Evolutionary conservation across 805 yeast genomes (phyloP), one percentile per base, ranked within the genome.

Genomic region (Suhomyces pyralidae): DNA sequence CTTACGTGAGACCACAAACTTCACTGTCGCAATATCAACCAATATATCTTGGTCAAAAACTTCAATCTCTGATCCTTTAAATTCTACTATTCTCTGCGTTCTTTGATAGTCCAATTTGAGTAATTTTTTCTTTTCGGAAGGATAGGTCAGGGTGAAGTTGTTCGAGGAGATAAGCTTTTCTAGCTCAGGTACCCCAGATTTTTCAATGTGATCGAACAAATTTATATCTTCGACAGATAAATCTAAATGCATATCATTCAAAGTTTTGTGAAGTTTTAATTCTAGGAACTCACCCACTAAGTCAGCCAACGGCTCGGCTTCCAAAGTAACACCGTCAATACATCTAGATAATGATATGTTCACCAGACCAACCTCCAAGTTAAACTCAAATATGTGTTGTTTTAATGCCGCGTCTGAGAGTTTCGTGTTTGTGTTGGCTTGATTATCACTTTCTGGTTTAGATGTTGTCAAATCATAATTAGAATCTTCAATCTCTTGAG

Each of bases 21-120:
- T 82, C 50, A 94, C 81, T 12, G 96, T 90, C 0, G 97, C 90
- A 69, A 94, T 78, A 43, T 83, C 78, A 48, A 94, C 71, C 7
- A 81, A 76, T 5, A 92, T 80, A 57, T 81, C 84, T 66, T 90
- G 97, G 61, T 92, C 97, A 65, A 79, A 85, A 0, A 86, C 84
- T 55, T 83, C 90, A 48, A 86, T 83, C 14, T 74, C 78, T 34
- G 74, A 77, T 2, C 77, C 76, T 25, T 82, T 74, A 48, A 79
- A 78, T 15, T 73, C 78, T 9, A 82, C 90, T 46, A 82, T 66
- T 63, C 96, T 75, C 63, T 82, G 86, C 0, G 73, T 69, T 58
- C 93, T 74, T 8, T 72, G 67, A 60, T 86, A 88, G 12, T 78
- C 74, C 28, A 91, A 73, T 34, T 73, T 76, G 61, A 91, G 83